phyloP scores from a whole-genome alignment of 2,329 filamentous ascomycete species.

The Penicillium janthinellum region DNA sequence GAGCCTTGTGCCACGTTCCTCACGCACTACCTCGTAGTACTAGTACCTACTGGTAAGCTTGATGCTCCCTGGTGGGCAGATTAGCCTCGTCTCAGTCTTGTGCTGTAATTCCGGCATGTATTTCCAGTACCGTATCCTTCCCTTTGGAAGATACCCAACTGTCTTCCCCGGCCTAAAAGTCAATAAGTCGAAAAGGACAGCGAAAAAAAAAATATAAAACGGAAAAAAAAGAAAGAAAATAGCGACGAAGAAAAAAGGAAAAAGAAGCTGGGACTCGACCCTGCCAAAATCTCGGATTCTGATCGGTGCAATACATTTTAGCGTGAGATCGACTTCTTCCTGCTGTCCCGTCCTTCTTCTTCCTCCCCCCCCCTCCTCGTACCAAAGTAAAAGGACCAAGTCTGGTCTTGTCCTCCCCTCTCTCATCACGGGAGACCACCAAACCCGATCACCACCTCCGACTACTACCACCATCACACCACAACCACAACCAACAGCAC shows the following conservation, averaged over 20 bases:
- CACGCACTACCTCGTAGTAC: not conserved
- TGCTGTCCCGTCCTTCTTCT: not conserved
- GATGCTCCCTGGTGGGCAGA: slow-evolving; percentile 12
- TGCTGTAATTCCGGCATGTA: not conserved
- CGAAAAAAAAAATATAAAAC: not conserved
- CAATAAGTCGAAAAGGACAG: slow-evolving; percentile 6
- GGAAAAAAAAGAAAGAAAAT: not conserved
- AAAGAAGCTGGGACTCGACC: slow-evolving; percentile 11
- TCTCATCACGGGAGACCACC: not conserved
- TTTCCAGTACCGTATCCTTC: slow-evolving; percentile 4
- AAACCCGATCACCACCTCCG: not conserved
- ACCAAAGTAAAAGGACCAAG: not conserved
- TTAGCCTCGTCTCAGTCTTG: not conserved
- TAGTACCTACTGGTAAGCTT: not conserved
- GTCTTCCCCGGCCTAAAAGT: slow-evolving; percentile 2
- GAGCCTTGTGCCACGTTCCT: slow-evolving; percentile 15
- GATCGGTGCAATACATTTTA: slow-evolving; percentile 7
- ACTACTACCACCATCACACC: not conserved
- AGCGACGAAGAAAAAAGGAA: slow-evolving; percentile 7
- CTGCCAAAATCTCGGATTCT: slow-evolving; percentile 9
- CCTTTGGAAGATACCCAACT: not conserved
- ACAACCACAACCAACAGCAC: not conserved
- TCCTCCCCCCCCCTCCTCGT: not conserved
- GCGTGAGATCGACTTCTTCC: slow-evolving; percentile 9
- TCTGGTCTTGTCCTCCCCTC: not conserved